These are phyloP conservation scores for Fusarium sp. DNA, from an alignment of 2,329 filamentous ascomycete species.

Conservation along the genomic window DNA sequence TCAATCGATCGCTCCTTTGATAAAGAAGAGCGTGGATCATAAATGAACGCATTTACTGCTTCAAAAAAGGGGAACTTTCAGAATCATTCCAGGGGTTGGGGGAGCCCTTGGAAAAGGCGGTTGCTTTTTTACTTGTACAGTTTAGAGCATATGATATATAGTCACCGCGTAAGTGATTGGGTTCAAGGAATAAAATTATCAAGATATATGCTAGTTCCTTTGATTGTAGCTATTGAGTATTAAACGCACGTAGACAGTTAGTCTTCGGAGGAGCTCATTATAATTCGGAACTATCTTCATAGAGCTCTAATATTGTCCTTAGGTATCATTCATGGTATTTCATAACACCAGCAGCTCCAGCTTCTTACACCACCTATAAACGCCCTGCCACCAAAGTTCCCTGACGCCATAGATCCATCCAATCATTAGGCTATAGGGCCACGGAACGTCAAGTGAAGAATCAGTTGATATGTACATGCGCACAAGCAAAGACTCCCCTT, in stretches of 20 bases:
- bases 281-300: slow-evolving; percentile 23
- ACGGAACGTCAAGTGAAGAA: slow-evolving; percentile 14
- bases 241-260: background rate
- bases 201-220: slow-evolving; percentile 9
- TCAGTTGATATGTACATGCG: slow-evolving; percentile 38
- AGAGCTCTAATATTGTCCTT: slow-evolving; percentile 27
- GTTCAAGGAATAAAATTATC: slow-evolving; percentile 26
- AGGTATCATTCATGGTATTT: slow-evolving; percentile 37
- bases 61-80: slow-evolving; percentile 9
- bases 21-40: background rate
- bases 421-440: slow-evolving; percentile 24
- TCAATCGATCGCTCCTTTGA: background rate
- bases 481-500: slow-evolving; percentile 24
- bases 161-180: slow-evolving; percentile 7
- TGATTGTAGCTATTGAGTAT: background rate
- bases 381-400: slow-evolving; percentile 35
- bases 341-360: slow-evolving; percentile 21
- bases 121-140: slow-evolving; percentile 12
- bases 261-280: slow-evolving; percentile 1
- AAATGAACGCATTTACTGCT: slow-evolving; percentile 5
- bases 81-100: slow-evolving; percentile 8
- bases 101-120: slow-evolving; percentile 15
- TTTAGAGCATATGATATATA: slow-evolving; percentile 16
- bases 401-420: slow-evolving; percentile 33
- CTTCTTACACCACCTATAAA: slow-evolving; percentile 34